phyloP scores from a whole-genome alignment of 805 yeast genomes.

The Lachancea nothofagi region DNA sequence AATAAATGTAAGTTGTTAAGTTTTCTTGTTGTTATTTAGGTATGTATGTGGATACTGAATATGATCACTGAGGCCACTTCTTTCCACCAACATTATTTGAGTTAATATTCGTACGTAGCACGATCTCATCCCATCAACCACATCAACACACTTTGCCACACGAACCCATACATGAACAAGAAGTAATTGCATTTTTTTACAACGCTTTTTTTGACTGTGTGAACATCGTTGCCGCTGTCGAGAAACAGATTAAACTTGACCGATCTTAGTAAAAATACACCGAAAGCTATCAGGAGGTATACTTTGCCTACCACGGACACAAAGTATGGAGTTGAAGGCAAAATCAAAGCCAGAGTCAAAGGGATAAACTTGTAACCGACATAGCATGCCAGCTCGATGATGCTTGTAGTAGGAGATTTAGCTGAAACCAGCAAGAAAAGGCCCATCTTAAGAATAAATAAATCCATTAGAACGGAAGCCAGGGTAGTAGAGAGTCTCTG shows the following conservation, averaged over 20 bases:
- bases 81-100: too few species aligned
- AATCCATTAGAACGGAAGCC: slow-evolving; percentile 75
- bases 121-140: slow-evolving; percentile 54
- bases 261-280: slow-evolving; percentile 58
- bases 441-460: slow-evolving; percentile 70
- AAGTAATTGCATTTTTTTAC: slow-evolving; percentile 82
- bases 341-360: slow-evolving; percentile 49
- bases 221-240: slow-evolving; percentile 43
- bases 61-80: too few species aligned
- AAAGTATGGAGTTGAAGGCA: slow-evolving; percentile 42
- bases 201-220: slow-evolving; percentile 46
- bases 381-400: slow-evolving; percentile 82
- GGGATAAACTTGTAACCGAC: slow-evolving; percentile 94
- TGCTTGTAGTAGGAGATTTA: slow-evolving; percentile 36
- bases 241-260: slow-evolving; percentile 39
- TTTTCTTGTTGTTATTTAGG: too few species aligned
- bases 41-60: too few species aligned
- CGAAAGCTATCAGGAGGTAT: slow-evolving; percentile 52
- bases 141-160: slow-evolving; percentile 69
- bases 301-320: slow-evolving; percentile 42
- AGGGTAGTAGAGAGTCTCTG: slow-evolving; percentile 79
- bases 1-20: too few species aligned
- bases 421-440: slow-evolving; percentile 57
- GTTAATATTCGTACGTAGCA: too few species aligned
- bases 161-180: slow-evolving; percentile 75